A percentile compares a stretch with the other conserved stretches of the same genome.
Evolutionary conservation across 2,329 filamentous ascomycete species (phyloP).

Genomic region (Coniochaeta sp.): DNA sequence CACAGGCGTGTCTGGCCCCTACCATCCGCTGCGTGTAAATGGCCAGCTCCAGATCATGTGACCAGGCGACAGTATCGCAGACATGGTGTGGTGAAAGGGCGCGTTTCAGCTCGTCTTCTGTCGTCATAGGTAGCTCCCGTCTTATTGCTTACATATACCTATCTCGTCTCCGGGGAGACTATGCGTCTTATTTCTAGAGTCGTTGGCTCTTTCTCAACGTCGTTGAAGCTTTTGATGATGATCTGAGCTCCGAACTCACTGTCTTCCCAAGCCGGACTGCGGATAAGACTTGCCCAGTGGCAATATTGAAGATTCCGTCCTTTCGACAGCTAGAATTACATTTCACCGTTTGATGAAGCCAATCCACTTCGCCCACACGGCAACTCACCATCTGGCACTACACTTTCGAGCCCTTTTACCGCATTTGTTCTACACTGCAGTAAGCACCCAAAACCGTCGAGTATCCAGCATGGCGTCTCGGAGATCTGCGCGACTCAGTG

Average conservation of each 20-base stretch:
- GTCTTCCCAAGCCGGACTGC: not conserved
- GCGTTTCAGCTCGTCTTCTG: conserved; percentile 7
- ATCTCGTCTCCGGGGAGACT: not conserved
- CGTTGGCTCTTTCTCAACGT: not conserved
- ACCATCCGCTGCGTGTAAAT: not conserved
- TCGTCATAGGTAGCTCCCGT: not conserved
- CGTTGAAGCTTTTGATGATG: not conserved
- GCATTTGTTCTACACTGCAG: not conserved
- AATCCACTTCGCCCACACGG: not conserved
- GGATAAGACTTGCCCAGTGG: not conserved
- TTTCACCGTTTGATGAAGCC: not conserved
- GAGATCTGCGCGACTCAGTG: conserved; percentile 31
- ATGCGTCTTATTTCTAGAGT: not conserved
- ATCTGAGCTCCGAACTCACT: not conserved
- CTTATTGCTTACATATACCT: not conserved
- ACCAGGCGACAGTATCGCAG: conserved; percentile 13
- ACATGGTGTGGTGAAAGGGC: conserved; percentile 7
- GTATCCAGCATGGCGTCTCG: conserved; percentile 19
- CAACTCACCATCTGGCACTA: not conserved
- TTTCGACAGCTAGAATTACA: not conserved
- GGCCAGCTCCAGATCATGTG: conserved; percentile 12
- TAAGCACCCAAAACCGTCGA: not conserved
- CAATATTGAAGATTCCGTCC: too few relatives aligned
- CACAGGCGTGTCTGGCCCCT: too few relatives aligned
- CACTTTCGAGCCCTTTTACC: not conserved